Base-by-base conservation (phyloP, 139 green algal genomes). In the Picochlorum sp. region DNA sequence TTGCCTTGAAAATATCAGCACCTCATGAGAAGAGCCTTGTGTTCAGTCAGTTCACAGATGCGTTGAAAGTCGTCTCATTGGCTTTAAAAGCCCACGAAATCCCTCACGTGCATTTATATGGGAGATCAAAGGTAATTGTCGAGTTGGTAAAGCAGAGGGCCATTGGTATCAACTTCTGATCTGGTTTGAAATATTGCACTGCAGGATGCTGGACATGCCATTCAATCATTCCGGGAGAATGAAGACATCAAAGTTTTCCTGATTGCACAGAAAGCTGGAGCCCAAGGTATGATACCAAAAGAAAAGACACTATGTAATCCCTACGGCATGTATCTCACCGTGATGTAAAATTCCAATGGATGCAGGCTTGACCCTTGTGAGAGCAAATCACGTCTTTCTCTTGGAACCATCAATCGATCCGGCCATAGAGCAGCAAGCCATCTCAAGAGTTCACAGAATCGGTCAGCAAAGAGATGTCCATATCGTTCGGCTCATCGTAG, bases 381-480 rank as follows among this genome's bases (percentile, higher is more conserved):
- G 51, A 59, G 20, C 54, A 61, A 62, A 44, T 21, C 64, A 87
- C 30, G 74, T 89, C 15, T 86, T 83, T 62, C 66, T 90, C 52
- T 66, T 91, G 54, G 87, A 95, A 77, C 87, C 87, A 6, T 77
- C 70, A 58, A 54, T 92, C 20, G 92, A 95, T 78, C 87, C 85
- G 0, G 83, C 87, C 4, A 70, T 90, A 59, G 87, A 94, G 74
- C 80, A 88, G 52, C 83, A 87, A 73, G 75, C 74, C 11, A 71
- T 80, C 14, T 62, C 66, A 28, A 62, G 74, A 28, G 63, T 68
- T 21, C 69, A 65, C 54, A 62, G 74, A 56, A 80, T 80, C 56
- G 74, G 74, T 24, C 74, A 80, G 64, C 56, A 28, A 4, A 49
- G 64, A 10, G 11, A 16, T 10, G 69, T 80, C 3, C 41, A 24